Base-by-base conservation (phyloP, 2,329 filamentous ascomycete genomes). In the Parascedosporium putredinis region DNA sequence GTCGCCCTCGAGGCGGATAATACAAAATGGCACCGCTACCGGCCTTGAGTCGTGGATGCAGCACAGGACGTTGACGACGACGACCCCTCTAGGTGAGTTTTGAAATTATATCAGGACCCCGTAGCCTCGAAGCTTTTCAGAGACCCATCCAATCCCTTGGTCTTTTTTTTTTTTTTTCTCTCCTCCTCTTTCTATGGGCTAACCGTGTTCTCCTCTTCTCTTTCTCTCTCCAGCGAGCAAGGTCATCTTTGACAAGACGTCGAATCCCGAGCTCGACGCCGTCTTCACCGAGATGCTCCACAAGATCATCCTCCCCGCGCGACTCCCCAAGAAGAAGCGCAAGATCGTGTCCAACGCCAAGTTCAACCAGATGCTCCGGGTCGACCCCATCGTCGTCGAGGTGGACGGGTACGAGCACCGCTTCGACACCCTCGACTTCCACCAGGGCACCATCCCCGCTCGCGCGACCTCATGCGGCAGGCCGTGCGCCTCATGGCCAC, bases 231-330 rank as follows among this genome's bases (percentile, higher is more conserved):
- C 22, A 23, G 34, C 47, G n/a, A 49, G 38, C 24, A 49, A 49
- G 27, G 65, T 71, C 53, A 62, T 74, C 51, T 82, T 82, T 59
- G 60, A 66, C 6, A 66, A 70, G 48, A 73, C 76, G 4, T 75
- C 75, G 12, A 74, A 74, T 40, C 55, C 68, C 20, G 67, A 77
- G 50, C 72, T 86, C 52, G 73, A 83, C 60, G 51, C 61, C 10
- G 58, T 73, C 27, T 73, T 86, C 53, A 60, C 64, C 36, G 63
- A 58, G 20, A 72, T 84, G 59, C 78, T 81, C 55, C 64, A 72
- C 43, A 75, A 75, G 56, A 72, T 82, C 61, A 75, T 85, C 60
- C 64, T 85, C 38, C 81, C 81, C n/a, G 64, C 71, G 27, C 76
- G 80, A 59, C 75, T 86, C 24, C 69, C 73, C 20, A 51, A 60